Conservation (phyloP, 345 rosid species). For the Reutealis trisperma region DNA sequence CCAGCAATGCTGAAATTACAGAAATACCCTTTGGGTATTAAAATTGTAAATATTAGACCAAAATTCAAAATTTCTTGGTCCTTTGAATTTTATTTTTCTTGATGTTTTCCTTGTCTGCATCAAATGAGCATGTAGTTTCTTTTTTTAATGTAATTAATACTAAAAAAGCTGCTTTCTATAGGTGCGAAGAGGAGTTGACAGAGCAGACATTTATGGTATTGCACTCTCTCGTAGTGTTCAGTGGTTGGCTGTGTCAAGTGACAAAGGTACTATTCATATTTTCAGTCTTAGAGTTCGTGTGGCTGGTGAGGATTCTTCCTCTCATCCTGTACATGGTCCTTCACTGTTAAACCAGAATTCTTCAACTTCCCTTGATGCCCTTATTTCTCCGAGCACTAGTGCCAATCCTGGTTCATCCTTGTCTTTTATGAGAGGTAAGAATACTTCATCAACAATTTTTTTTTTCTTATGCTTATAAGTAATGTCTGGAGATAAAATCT, state of each 20-base stretch:
- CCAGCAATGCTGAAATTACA: too few relatives aligned
- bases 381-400: constrained; percentile 65
- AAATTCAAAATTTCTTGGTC: too few relatives aligned
- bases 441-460: neutral
- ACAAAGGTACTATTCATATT: constrained; percentile 83
- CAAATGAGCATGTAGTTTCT: neutral
- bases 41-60: too few relatives aligned
- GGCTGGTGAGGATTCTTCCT: constrained; percentile 61
- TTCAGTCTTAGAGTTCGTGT: constrained; percentile 86
- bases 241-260: constrained; percentile 93
- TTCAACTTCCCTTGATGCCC: constrained; percentile 63
- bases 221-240: constrained; percentile 71
- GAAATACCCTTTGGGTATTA: too few relatives aligned
- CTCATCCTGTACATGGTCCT: constrained; percentile 40
- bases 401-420: constrained; percentile 82
- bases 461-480: neutral
- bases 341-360: constrained; percentile 47
- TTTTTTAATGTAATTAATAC: constrained; percentile 1
- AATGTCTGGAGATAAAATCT: neutral
- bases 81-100: too few relatives aligned
- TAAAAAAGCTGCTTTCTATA: constrained; percentile 31
- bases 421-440: constrained; percentile 81
- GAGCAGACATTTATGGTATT: constrained; percentile 85
- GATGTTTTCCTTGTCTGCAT: too few relatives aligned
- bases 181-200: constrained; percentile 91